Percentiles rank a stretch among this genome's conserved stretches.
phyloP scores from a whole-genome alignment of 176 grass and related monocot genomes.

The Dactylis glomerata region DNA sequence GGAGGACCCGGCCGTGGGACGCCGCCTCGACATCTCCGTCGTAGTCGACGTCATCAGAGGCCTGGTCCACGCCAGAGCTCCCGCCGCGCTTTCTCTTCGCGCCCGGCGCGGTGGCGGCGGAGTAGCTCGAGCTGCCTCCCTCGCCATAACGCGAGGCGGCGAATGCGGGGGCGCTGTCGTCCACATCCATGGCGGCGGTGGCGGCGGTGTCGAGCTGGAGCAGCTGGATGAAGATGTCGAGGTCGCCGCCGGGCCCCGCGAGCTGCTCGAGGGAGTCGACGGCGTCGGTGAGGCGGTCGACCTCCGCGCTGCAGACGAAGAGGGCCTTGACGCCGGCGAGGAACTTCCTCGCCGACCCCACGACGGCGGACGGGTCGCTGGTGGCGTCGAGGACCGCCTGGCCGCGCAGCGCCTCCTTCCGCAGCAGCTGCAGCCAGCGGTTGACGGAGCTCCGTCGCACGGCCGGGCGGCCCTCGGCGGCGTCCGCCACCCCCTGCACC shows the following conservation, averaged over 20 bases:
- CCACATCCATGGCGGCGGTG: conserved; percentile 9
- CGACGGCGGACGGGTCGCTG: neutral
- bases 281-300: conserved; percentile 19
- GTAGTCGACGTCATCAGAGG: neutral
- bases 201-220: neutral
- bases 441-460: neutral
- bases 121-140: neutral
- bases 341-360: neutral
- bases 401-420: neutral
- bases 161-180: neutral
- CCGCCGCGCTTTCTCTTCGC: conserved; percentile 14
- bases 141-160: neutral
- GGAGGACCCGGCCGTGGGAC: neutral
- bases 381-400: conserved; percentile 23
- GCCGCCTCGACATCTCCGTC: neutral
- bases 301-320: conserved; percentile 25
- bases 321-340: neutral
- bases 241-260: conserved; percentile 4
- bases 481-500: conserved; percentile 5
- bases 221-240: conserved; percentile 17
- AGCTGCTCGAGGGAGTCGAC: conserved; percentile 29
- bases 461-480: neutral
- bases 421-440: conserved; percentile 14
- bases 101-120: neutral
- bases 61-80: neutral